phyloP scores from a whole-genome alignment of 805 yeast species.

The Suhomyces sp. region DNA sequence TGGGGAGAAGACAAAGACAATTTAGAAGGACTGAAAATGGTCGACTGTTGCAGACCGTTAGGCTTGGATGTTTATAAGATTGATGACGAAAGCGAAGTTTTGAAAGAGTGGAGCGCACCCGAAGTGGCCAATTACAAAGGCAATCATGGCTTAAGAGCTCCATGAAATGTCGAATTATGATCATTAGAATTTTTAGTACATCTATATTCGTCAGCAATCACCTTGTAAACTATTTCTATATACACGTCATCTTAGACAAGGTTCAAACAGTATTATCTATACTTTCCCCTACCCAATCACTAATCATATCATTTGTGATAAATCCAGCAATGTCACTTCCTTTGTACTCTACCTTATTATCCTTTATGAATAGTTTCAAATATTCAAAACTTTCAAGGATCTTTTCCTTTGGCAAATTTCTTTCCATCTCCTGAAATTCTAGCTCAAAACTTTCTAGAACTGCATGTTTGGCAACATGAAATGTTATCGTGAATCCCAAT shows the following conservation, averaged over 20 bases:
- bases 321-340: slow-evolving; percentile 48
- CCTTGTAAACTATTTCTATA: too few relatives aligned
- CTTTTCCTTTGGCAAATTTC: slow-evolving; percentile 6
- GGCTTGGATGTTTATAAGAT: slow-evolving; percentile 60
- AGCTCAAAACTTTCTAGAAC: slow-evolving; percentile 23
- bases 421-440: slow-evolving; percentile 8
- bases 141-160: slow-evolving; percentile 48
- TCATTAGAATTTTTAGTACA: too few relatives aligned
- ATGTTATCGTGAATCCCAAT: slow-evolving; percentile 30
- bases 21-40: slow-evolving; percentile 49
- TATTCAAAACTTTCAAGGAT: slow-evolving; percentile 32
- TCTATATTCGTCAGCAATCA: too few relatives aligned
- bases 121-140: slow-evolving; percentile 53
- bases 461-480: slow-evolving; percentile 49
- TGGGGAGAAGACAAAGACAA: slow-evolving; percentile 62
- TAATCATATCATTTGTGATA: slow-evolving; percentile 40
- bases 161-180: not conserved
- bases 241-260: too few relatives aligned
- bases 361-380: slow-evolving; percentile 25
- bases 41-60: slow-evolving; percentile 61
- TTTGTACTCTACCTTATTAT: slow-evolving; percentile 24
- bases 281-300: slow-evolving; percentile 46
- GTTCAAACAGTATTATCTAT: slow-evolving; percentile 47
- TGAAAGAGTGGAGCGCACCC: slow-evolving; percentile 54
- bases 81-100: slow-evolving; percentile 42